phyloP scores from a whole-genome alignment of 768 basidiomycete species.

The Naganishia friedmannii region DNA sequence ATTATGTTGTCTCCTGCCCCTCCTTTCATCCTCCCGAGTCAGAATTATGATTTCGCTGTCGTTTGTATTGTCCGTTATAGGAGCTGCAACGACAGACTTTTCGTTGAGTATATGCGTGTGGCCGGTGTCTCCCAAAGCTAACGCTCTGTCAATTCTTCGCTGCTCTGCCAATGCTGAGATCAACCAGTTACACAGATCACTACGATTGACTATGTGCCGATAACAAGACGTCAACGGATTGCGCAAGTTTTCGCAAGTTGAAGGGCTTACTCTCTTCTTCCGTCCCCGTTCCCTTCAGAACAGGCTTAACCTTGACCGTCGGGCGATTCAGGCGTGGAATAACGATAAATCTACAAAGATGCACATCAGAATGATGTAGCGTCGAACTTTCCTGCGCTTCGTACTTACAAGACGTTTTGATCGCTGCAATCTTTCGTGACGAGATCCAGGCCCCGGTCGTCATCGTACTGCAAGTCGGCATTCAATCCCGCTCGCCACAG shows the following conservation, averaged over 20 bases:
- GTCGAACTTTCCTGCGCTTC: background rate
- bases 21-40: slow-evolving; percentile 43
- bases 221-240: background rate
- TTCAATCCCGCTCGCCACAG: slow-evolving; percentile 48
- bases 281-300: slow-evolving; percentile 37
- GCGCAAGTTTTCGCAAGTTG: background rate
- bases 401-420: slow-evolving; percentile 47
- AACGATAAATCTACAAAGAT: slow-evolving; percentile 40
- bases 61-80: background rate
- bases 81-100: background rate
- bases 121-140: background rate
- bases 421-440: slow-evolving; percentile 45
- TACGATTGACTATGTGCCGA: slow-evolving; percentile 39
- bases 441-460: slow-evolving; percentile 44
- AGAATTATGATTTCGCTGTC: slow-evolving; percentile 46
- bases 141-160: slow-evolving; percentile 42
- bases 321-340: slow-evolving; percentile 44
- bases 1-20: slow-evolving; percentile 32
- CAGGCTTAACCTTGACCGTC: slow-evolving; percentile 41
- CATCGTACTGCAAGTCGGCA: slow-evolving; percentile 50
- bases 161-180: slow-evolving; percentile 44
- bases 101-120: background rate
- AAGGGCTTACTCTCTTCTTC: slow-evolving; percentile 46
- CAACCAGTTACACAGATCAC: slow-evolving; percentile 43
- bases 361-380: background rate